Percentiles rank a stretch among this genome's conserved stretches.
These are phyloP conservation scores for Escovopsis sp. DNA, from an alignment of 2,329 filamentous ascomycete species.

Conservation along the genomic window DNA sequence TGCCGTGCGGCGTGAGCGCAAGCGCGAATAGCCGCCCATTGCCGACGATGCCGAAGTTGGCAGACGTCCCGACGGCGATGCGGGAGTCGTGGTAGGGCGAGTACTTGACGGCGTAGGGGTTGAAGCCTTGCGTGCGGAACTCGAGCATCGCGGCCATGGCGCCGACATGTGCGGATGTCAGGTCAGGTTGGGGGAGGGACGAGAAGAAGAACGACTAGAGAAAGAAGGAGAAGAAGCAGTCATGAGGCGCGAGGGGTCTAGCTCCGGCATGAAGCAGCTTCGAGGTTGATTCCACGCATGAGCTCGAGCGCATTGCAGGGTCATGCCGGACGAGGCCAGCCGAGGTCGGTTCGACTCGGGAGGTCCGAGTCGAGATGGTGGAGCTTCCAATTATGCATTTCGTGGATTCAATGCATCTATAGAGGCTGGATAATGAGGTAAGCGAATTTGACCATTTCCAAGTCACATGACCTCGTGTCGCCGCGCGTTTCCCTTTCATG, in stretches of 20 bases:
- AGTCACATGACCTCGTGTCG: slow-evolving; percentile 15
- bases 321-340: too few species aligned
- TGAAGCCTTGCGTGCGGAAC: slow-evolving; percentile 84
- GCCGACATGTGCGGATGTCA: slow-evolving; percentile 10
- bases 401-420: slow-evolving; percentile 5
- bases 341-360: too few species aligned
- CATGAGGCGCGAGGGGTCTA: neutral
- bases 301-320: too few species aligned
- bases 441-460: neutral
- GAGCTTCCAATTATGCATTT: too few species aligned
- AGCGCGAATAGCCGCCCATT: slow-evolving; percentile 84
- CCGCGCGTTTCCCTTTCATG: neutral
- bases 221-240: neutral
- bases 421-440: slow-evolving; percentile 1
- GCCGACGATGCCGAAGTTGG: slow-evolving; percentile 93
- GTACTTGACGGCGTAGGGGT: slow-evolving; percentile 95
- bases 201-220: too few species aligned
- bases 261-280: too few species aligned
- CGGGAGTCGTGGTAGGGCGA: slow-evolving; percentile 95
- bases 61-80: slow-evolving; percentile 75
- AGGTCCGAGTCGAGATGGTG: too few species aligned
- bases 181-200: neutral
- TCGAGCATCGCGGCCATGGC: slow-evolving; percentile 62
- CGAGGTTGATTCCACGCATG: too few species aligned
- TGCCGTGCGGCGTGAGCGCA: slow-evolving; percentile 66